Conservation (phyloP, 2,329 filamentous ascomycete species). For the Talaromyces funiculosus region DNA sequence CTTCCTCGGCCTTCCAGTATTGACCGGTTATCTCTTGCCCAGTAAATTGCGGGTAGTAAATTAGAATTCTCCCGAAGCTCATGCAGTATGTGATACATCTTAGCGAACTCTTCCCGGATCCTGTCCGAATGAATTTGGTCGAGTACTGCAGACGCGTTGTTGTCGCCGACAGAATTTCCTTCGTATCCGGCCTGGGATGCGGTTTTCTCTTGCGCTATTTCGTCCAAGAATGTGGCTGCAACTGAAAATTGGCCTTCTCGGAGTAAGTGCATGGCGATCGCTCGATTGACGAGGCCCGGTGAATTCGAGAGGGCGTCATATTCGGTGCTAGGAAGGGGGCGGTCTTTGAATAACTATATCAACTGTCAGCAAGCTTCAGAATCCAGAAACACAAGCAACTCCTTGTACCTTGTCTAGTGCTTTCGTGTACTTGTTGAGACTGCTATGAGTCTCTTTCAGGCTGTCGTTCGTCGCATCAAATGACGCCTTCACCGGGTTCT, state of each 20-base stretch:
- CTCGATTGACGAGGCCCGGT: constrained; percentile 75
- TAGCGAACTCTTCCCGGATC: constrained; percentile 73
- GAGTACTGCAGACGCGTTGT: constrained; percentile 44
- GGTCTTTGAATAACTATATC: constrained; percentile 59
- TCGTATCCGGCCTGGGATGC: constrained; percentile 26
- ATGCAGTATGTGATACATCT: constrained; percentile 86
- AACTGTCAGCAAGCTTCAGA: neutral
- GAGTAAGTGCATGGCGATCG: constrained; percentile 92
- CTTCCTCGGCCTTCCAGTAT: constrained; percentile 76
- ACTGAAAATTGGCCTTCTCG: constrained; percentile 91
- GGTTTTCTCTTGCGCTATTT: constrained; percentile 52
- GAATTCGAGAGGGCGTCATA: constrained; percentile 75
- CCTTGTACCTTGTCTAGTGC: constrained; percentile 67
- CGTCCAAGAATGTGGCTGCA: constrained; percentile 75
- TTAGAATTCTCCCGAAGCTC: constrained; percentile 67
- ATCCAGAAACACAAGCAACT: too few species aligned
- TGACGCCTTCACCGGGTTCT: constrained; percentile 74
- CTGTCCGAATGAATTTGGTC: constrained; percentile 58
- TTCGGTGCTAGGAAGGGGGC: constrained; percentile 66
- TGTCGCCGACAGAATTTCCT: constrained; percentile 24
- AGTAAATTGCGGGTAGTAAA: constrained; percentile 75
- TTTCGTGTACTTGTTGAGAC: constrained; percentile 77
- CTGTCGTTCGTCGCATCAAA: constrained; percentile 76
- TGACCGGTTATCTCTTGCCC: constrained; percentile 67
- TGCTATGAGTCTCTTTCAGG: constrained; percentile 75